Evolutionary conservation across 1,284 basidiomycete genomes (phyloP).

Genomic region (Trichosporon coremiiforme): DNA sequence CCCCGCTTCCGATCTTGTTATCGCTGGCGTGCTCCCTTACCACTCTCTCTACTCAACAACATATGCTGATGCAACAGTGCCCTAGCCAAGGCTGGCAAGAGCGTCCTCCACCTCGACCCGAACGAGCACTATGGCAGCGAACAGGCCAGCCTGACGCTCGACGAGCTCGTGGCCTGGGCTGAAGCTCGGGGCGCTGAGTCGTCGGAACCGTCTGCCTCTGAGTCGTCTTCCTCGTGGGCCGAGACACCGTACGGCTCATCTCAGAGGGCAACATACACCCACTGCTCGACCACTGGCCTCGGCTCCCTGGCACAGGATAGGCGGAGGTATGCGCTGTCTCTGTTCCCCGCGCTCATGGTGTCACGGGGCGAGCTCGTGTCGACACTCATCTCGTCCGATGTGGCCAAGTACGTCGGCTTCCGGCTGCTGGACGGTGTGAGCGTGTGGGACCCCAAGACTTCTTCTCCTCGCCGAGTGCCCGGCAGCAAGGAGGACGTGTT

Average conservation of each 20-base stretch:
- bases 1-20: slow-evolving; percentile 16
- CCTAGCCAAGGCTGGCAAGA: slow-evolving; percentile 81
- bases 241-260: background rate
- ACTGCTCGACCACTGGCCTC: background rate
- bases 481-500: slow-evolving; percentile 92
- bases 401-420: slow-evolving; percentile 87
- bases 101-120: slow-evolving; percentile 82
- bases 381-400: slow-evolving; percentile 77
- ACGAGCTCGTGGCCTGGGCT: slow-evolving; percentile 73
- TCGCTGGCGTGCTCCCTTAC: background rate
- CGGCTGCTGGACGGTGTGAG: slow-evolving; percentile 77
- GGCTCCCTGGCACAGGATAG: slow-evolving; percentile 60
- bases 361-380: slow-evolving; percentile 78
- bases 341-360: slow-evolving; percentile 79
- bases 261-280: background rate
- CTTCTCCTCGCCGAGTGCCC: slow-evolving; percentile 69
- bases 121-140: slow-evolving; percentile 83
- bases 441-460: slow-evolving; percentile 50
- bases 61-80: slow-evolving; percentile 61
- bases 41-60: background rate
- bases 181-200: slow-evolving; percentile 6
- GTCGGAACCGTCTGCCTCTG: background rate
- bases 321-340: slow-evolving; percentile 80
- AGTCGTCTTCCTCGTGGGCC: background rate
- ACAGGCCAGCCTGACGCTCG: slow-evolving; percentile 77